phyloP scores from a whole-genome alignment of 257 asterid genomes.

The Solanum paucissectum region DNA sequence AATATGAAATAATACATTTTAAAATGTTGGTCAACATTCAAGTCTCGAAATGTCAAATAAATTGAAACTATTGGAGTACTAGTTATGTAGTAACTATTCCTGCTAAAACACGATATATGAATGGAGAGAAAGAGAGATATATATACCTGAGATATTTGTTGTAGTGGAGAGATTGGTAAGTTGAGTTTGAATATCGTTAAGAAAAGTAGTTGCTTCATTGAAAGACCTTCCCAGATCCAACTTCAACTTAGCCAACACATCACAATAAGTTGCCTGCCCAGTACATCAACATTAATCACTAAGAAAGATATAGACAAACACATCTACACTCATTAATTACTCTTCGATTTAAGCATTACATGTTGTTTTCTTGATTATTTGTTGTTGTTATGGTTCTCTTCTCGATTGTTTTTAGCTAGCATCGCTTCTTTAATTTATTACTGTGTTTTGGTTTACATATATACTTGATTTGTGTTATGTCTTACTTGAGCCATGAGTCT shows the following conservation, averaged over 20 bases:
- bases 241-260: constrained; percentile 12
- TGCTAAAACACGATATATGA: not conserved
- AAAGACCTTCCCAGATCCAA: constrained; percentile 12
- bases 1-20: not conserved
- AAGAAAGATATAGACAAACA: not conserved
- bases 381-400: not conserved
- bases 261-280: constrained; percentile 11
- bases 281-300: not conserved
- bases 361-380: too few relatives aligned
- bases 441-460: too few relatives aligned
- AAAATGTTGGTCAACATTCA: not conserved
- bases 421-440: too few relatives aligned
- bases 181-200: constrained; percentile 12
- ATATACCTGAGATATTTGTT: not conserved
- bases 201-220: constrained; percentile 17
- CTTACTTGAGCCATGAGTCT: too few relatives aligned
- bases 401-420: not conserved
- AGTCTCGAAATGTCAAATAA: too few relatives aligned
- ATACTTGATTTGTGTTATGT: too few relatives aligned
- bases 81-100: too few relatives aligned
- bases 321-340: not conserved
- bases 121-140: not conserved
- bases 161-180: constrained; percentile 13
- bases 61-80: too few relatives aligned
- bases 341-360: not conserved